phyloP scores from a whole-genome alignment of 257 asterid species.

The Nicotiana obtusifolia region DNA sequence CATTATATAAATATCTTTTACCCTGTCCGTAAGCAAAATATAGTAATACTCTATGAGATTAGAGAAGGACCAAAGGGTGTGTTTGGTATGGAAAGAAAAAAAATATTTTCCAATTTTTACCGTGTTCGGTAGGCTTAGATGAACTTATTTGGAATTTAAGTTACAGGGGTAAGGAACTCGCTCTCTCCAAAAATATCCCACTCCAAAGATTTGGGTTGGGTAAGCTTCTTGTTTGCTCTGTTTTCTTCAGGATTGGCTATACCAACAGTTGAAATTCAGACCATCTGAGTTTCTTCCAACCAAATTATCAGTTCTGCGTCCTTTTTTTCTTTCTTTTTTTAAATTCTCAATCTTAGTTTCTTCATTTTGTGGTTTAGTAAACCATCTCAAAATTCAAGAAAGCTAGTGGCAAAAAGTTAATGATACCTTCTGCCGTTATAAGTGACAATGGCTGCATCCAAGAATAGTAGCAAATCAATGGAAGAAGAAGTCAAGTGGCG shows the following conservation, averaged over 20 bases:
- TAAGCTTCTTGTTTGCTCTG: background rate
- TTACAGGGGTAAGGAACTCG: too few relatives aligned
- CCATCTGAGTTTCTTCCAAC: slow-evolving; percentile 24
- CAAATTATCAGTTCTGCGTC: background rate
- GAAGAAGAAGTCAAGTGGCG: slow-evolving; percentile 15
- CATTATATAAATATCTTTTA: too few relatives aligned
- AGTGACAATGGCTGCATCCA: slow-evolving; percentile 35
- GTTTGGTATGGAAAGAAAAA: too few relatives aligned
- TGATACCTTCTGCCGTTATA: background rate
- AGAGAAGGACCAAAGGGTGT: too few relatives aligned
- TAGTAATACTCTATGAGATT: too few relatives aligned
- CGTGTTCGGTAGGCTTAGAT: too few relatives aligned
- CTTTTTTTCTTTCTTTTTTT: background rate
- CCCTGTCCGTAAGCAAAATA: too few relatives aligned
- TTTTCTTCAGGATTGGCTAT: background rate
- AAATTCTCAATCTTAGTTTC: background rate
- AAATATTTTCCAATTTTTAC: too few relatives aligned
- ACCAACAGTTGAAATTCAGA: background rate
- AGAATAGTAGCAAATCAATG: slow-evolving; percentile 36
- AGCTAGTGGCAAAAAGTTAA: too few relatives aligned
- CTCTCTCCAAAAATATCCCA: too few relatives aligned
- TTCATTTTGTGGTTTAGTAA: background rate
- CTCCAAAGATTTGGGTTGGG: slow-evolving; percentile 18
- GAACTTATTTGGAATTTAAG: too few relatives aligned
- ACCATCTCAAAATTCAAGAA: slow-evolving; percentile 17